A percentile compares a stretch with the other conserved stretches of the same genome.
Conservation (phyloP, 768 basidiomycete species). For the Russula virescens region DNA sequence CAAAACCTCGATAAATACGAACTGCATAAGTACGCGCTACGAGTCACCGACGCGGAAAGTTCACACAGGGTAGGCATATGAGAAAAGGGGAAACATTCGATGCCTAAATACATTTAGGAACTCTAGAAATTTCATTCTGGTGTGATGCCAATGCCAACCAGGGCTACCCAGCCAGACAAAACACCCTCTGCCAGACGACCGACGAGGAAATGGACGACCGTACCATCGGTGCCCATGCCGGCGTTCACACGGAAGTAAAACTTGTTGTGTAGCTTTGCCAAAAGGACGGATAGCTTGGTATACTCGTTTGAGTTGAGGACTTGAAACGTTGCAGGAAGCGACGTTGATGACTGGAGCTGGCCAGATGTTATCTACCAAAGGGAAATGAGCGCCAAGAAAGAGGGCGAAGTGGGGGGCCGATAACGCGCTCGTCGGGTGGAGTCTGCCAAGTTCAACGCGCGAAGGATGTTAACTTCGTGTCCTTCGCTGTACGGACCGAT, state of each 20-base stretch:
- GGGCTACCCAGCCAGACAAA: slow-evolving; percentile 21
- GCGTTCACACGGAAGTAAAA: slow-evolving; percentile 11
- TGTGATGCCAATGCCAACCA: slow-evolving; percentile 20
- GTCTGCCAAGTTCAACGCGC: slow-evolving; percentile 27
- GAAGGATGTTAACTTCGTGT: slow-evolving; percentile 32
- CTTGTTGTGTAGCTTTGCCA: slow-evolving; percentile 20
- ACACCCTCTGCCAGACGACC: slow-evolving; percentile 20
- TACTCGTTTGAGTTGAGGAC: slow-evolving; percentile 13
- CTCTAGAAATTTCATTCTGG: background rate
- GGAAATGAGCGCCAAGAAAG: slow-evolving; percentile 4
- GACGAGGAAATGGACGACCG: slow-evolving; percentile 17
- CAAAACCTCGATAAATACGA: background rate
- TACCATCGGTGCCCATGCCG: background rate
- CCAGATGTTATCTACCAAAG: slow-evolving; percentile 16
- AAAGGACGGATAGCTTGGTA: slow-evolving; percentile 17
- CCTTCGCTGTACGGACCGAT: slow-evolving; percentile 33
- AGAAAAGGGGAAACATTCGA: too few species aligned
- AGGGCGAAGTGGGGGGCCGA: background rate
- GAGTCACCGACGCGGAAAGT: background rate
- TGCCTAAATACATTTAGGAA: too few species aligned
- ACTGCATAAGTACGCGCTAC: background rate
- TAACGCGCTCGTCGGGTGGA: slow-evolving; percentile 16
- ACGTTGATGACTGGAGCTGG: slow-evolving; percentile 17
- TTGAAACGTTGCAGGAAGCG: slow-evolving; percentile 17
- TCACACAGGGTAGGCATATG: too few species aligned